phyloP scores from a whole-genome alignment of 1,284 basidiomycete species.

The Ceratobasidium sp. region DNA sequence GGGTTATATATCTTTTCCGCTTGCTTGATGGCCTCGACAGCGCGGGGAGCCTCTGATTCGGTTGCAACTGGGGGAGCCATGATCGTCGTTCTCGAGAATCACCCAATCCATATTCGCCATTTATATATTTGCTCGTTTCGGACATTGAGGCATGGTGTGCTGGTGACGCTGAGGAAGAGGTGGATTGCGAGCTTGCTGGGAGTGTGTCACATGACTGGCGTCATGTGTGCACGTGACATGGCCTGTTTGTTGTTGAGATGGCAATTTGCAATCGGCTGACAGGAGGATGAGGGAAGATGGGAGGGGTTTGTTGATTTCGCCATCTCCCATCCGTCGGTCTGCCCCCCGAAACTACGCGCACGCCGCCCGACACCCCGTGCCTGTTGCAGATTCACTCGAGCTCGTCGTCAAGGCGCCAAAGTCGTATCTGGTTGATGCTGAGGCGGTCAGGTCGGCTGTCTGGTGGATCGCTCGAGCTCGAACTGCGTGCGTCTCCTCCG shows the following conservation, averaged over 20 bases:
- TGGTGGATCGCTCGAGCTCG: slow-evolving; percentile 31
- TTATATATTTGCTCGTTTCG: background rate
- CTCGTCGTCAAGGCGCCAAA: too few relatives aligned
- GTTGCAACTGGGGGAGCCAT: slow-evolving; percentile 29
- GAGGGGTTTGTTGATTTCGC: background rate
- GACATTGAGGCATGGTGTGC: slow-evolving; percentile 11
- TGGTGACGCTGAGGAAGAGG: slow-evolving; percentile 16
- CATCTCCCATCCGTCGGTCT: background rate
- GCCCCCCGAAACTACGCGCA: slow-evolving; percentile 15
- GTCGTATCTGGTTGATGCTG: too few relatives aligned
- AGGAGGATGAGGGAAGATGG: background rate
- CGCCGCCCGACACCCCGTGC: background rate
- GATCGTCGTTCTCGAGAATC: background rate
- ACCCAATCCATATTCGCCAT: background rate
- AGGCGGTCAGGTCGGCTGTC: slow-evolving; percentile 19
- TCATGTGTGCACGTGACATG: slow-evolving; percentile 7
- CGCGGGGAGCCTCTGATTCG: slow-evolving; percentile 2
- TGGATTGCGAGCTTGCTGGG: slow-evolving; percentile 35
- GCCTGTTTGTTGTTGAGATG: slow-evolving; percentile 30
- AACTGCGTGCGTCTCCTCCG: slow-evolving; percentile 11
- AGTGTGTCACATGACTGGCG: slow-evolving; percentile 13
- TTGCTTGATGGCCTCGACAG: slow-evolving; percentile 5
- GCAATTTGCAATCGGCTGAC: background rate
- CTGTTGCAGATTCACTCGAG: background rate
- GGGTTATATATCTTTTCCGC: slow-evolving; percentile 59